phyloP scores from a whole-genome alignment of 1,284 basidiomycete genomes.

The Leccinum olivaceoglutinosum region DNA sequence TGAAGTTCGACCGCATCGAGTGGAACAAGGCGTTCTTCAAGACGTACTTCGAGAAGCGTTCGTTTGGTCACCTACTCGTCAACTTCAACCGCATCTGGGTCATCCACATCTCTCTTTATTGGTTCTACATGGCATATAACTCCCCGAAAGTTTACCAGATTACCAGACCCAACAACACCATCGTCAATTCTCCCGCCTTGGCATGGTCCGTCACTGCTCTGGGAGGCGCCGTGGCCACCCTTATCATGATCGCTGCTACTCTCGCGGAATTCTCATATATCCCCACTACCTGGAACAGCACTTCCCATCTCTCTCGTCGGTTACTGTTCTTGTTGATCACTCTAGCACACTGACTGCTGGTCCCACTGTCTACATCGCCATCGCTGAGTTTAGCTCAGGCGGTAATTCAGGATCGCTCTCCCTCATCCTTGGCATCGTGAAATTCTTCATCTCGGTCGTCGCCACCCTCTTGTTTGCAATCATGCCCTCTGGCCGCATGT shows the following conservation, averaged over 20 bases:
- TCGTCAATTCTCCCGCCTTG: conserved; percentile 62
- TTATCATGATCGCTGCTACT: conserved; percentile 92
- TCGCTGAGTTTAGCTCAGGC: conserved; percentile 49
- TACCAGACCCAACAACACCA: conserved; percentile 24
- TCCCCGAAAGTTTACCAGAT: conserved; percentile 76
- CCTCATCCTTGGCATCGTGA: conserved; percentile 86
- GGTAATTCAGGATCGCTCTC: conserved; percentile 64
- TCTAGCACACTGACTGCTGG: conserved; percentile 75
- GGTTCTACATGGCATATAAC: conserved; percentile 94
- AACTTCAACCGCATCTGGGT: conserved; percentile 99
- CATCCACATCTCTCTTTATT: conserved; percentile 87
- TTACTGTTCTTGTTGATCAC: conserved; percentile 81
- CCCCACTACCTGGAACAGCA: conserved; percentile 96
- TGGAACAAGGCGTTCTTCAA: conserved; percentile 96
- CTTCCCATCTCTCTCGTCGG: conserved; percentile 86
- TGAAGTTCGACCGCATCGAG: conserved; percentile 92
- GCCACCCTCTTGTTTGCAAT: conserved; percentile 81
- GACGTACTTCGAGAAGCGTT: conserved; percentile 94
- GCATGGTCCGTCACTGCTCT: conserved; percentile 86
- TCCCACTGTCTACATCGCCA: conserved; percentile 88
- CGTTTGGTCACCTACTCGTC: conserved; percentile 89
- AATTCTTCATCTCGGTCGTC: conserved; percentile 84
- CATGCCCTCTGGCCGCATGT: conserved; percentile 90
- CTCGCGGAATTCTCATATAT: conserved; percentile 93
- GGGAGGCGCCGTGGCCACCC: conserved; percentile 83